Evolutionary conservation across 495 filamentous ascomycete species (phyloP).

Genomic region (Niebla homalea): DNA sequence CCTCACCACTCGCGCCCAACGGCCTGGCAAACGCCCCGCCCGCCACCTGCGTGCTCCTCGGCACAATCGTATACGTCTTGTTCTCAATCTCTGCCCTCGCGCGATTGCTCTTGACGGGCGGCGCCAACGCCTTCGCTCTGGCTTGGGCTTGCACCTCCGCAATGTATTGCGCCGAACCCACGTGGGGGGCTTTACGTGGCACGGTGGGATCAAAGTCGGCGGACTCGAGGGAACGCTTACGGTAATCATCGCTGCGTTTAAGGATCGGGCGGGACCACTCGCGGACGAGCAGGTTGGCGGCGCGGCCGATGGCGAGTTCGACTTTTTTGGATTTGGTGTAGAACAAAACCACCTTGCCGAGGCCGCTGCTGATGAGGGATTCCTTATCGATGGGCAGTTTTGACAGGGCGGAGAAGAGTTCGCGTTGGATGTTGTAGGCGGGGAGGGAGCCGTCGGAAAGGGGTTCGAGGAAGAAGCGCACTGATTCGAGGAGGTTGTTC

Average conservation of each 20-base stretch:
- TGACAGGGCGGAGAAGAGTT: conserved; percentile 69
- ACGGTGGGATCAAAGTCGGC: conserved; percentile 42
- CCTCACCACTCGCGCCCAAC: conserved; percentile 59
- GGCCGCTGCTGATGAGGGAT: conserved; percentile 72
- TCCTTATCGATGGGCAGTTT: conserved; percentile 83
- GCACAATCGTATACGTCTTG: conserved; percentile 71
- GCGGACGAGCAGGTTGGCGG: conserved; percentile 74
- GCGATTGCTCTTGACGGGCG: conserved; percentile 51
- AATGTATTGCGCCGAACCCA: conserved; percentile 20
- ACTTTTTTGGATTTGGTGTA: conserved; percentile 90
- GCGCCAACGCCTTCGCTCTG: conserved; percentile 59
- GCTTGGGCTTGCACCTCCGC: conserved; percentile 36
- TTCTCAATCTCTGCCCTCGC: conserved; percentile 57
- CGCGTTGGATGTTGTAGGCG: conserved; percentile 92
- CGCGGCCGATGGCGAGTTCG: conserved; percentile 76
- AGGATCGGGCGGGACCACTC: conserved; percentile 97
- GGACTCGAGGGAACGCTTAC: conserved; percentile 51
- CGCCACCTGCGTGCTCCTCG: conserved; percentile 41
- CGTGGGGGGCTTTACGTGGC: conserved; percentile 22
- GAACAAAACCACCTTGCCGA: conserved; percentile 90
- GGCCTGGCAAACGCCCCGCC: conserved; percentile 44
- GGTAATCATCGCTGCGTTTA: conserved; percentile 83
- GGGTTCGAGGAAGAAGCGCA: conserved; percentile 95
- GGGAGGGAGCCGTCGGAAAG: conserved; percentile 84
- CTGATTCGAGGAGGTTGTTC: conserved; percentile 84